Evolutionary conservation across 1,284 basidiomycete species (phyloP), one percentile per base, ranked within the genome.

Genomic region (Sphagnurus paluster): DNA sequence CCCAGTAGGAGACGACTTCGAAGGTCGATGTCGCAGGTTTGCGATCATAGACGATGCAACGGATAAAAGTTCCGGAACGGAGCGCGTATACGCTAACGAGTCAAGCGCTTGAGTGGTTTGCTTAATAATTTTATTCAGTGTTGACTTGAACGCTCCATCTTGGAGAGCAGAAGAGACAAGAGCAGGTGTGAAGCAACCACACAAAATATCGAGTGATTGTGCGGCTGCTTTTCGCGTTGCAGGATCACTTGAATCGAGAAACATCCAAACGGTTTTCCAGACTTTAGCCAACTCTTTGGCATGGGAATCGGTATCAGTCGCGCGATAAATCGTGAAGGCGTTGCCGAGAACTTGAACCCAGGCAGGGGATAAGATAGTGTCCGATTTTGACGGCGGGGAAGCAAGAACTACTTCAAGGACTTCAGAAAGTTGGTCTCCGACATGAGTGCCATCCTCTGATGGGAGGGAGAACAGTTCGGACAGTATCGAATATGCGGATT

Each of bases 401-500:
- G 82, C 74, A 20, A 95, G 70, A 29, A 96, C 76, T 23, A 86
- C 85, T 46, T 79, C 77, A 33, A 95, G 71, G 46, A 92, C 79
- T 14, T 80, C 79, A 4, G 87, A 79, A 28, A 92, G 76, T 54
- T 82, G 77, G 13, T 75, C 71, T 29, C 74, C 67, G 40, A 81
- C 63, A 49, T 69, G 68, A 39, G 67, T 63, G 4, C 70, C 69
- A 45, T 76, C 74, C 42, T 79, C 77, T 10, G 74, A 63, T 1
- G 79, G 76, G 25, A 75, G 63, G 4, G 80, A 69, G 49, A 93
- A 83, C 4, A 94, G 74, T 51, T 86, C 83, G 23, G 90, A 80
- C 48, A 97, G 76, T 39, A 91, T 77, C 23, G 84, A 82, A 63
- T 93, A 96, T 14, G 87, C 75, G 28, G 88, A 83, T 63, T 91